phyloP scores from a whole-genome alignment of 164 flowering plant species.

The Kalanchoe fedtschenkoi region DNA sequence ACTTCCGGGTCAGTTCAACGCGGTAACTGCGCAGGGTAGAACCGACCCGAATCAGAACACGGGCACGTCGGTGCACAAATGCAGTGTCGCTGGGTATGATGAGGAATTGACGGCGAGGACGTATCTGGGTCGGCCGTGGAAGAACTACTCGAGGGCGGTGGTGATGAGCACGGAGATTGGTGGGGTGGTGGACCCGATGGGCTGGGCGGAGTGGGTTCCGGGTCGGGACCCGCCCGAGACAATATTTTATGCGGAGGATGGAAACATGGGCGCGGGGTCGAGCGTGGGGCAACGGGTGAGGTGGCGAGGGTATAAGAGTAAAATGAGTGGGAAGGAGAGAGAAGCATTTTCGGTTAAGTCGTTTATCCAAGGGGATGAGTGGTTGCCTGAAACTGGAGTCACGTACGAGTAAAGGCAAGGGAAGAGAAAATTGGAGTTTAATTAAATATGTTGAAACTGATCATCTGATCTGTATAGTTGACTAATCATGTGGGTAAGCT shows the following conservation, averaged over 20 bases:
- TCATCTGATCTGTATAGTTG: conserved; percentile 2
- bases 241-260: neutral
- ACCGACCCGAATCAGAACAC: conserved; percentile 5
- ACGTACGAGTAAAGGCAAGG: neutral
- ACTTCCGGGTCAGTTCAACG: conserved; percentile 1
- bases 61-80: neutral
- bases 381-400: conserved; percentile 3
- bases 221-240: conserved; percentile 1
- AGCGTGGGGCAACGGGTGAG: neutral
- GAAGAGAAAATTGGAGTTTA: neutral
- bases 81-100: neutral
- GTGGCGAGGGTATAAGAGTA: conserved; percentile 1
- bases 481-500: neutral
- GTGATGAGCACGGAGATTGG: neutral
- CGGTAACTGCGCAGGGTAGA: conserved; percentile 1
- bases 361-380: conserved; percentile 7
- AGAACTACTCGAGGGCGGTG: conserved; percentile 1
- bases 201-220: neutral
- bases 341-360: neutral
- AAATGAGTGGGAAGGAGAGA: neutral
- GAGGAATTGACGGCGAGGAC: neutral
- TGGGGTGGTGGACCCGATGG: neutral
- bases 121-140: conserved; percentile 8
- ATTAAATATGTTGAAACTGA: neutral
- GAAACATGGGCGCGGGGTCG: conserved; percentile 1